These are phyloP conservation scores for Lyophyllum atratum DNA, from an alignment of 768 basidiomycete genomes.

Conservation along the genomic window DNA sequence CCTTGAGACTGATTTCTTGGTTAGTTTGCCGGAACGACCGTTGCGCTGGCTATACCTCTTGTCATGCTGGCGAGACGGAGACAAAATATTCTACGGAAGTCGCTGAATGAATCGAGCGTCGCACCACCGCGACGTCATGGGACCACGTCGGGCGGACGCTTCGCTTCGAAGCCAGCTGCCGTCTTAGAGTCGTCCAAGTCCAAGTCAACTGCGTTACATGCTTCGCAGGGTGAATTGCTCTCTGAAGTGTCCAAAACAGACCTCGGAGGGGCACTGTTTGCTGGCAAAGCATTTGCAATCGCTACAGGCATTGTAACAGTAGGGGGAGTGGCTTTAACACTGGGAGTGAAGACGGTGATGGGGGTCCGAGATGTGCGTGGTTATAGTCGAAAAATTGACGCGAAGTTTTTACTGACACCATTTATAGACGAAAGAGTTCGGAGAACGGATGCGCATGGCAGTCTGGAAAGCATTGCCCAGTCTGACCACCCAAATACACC, in stretches of 20 bases:
- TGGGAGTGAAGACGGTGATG: slow-evolving; percentile 51
- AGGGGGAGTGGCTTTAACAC: slow-evolving; percentile 45
- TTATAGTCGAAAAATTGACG: slow-evolving; percentile 5
- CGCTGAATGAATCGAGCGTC: slow-evolving; percentile 23
- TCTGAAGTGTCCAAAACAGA: slow-evolving; percentile 38
- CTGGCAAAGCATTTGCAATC: slow-evolving; percentile 64
- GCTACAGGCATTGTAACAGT: slow-evolving; percentile 61
- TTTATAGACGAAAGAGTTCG: slow-evolving; percentile 59
- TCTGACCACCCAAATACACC: slow-evolving; percentile 54
- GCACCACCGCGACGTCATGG: slow-evolving; percentile 32
- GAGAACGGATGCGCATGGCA: slow-evolving; percentile 51
- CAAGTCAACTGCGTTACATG: slow-evolving; percentile 16
- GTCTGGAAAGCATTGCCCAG: slow-evolving; percentile 49
- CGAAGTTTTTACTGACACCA: background rate
- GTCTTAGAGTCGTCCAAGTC: slow-evolving; percentile 18
- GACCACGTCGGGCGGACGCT: slow-evolving; percentile 9
- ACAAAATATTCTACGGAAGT: slow-evolving; percentile 20
- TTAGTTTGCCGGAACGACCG: slow-evolving; percentile 25
- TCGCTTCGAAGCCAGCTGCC: slow-evolving; percentile 7
- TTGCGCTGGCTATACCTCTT: slow-evolving; percentile 34
- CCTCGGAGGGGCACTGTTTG: slow-evolving; percentile 54
- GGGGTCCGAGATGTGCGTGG: slow-evolving; percentile 57
- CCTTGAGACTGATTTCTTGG: background rate
- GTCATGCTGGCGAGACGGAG: slow-evolving; percentile 36
- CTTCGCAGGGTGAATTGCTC: slow-evolving; percentile 33